Base-by-base conservation (phyloP, 2,329 filamentous ascomycete genomes). In the Exophiala dermatitidis region DNA sequence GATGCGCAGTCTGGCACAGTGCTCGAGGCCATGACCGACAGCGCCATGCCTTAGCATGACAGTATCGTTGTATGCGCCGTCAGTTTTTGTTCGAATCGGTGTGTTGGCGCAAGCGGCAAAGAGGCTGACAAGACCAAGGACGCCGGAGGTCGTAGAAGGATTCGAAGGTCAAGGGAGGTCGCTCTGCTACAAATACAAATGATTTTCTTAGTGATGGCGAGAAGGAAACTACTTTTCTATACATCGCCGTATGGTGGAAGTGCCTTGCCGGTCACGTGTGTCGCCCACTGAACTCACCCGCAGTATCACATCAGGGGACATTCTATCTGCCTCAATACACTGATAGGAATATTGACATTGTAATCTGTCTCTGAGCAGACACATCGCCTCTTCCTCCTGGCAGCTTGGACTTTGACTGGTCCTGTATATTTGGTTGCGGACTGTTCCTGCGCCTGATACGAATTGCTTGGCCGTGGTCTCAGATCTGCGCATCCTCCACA, bases 21-120 rank as follows among this genome's bases (percentile, higher is more conserved):
- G 46, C 10, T 50, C 53, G 29, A 59, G 40, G 51, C 53, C 58
- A 57, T 57, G 50, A 43, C 56, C 58, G 33, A 54, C 36, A 45
- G 46, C 42, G 50, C 57, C 61, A 62, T 62, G 61, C 56, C 52
- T 60, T 6, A 63, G 55, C 61, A 63, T 63, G 42, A 49, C 60
- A 52, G 46, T 41, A 10, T 33, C n/a, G 48, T 7, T 19, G 19
- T 19, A 19, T 19, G 19, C 19, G 19, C 19, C 19, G 19, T 19
- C 19, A 19, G 19, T 19, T 19, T 19, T 19, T 19, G 19, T 5
- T 26, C 6, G 19, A 41, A 34, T 34, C 33, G 19, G 19, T 19
- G 19, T 19, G 19, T 19, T 19, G 19, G 19, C 19, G 19, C 19
- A 19, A 19, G 19, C 19, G 19, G 19, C 19, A 19, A 19, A 19